Conservation (phyloP, 2,329 filamentous ascomycete genomes). For the Aureobasidium musti region DNA sequence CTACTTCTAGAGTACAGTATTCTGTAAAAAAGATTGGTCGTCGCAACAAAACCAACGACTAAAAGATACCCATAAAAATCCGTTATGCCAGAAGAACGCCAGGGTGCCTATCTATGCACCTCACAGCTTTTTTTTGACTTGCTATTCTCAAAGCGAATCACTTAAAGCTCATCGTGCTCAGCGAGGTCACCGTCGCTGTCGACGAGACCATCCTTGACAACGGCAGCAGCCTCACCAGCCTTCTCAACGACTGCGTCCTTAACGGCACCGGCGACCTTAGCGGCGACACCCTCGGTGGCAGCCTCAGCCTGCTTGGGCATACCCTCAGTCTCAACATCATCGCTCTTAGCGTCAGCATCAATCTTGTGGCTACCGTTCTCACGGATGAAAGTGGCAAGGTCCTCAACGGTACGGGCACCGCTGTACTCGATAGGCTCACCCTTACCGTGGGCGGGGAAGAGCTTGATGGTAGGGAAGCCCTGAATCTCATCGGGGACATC, state of each 20-base stretch:
- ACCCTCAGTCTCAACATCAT: constrained; percentile 53
- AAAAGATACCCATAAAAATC: constrained; percentile 19
- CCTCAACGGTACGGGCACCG: constrained; percentile 85
- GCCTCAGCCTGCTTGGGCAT: constrained; percentile 51
- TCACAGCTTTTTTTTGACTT: constrained; percentile 8
- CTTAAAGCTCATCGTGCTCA: constrained; percentile 74
- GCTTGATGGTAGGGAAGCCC: constrained; percentile 99
- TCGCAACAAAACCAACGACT: constrained; percentile 21
- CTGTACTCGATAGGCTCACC: constrained; percentile 79
- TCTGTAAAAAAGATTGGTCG: constrained; percentile 5
- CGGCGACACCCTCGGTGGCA: constrained; percentile 35
- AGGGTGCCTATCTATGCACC: neutral
- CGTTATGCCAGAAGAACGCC: constrained; percentile 10
- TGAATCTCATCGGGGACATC: constrained; percentile 96
- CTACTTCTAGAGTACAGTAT: constrained; percentile 19
- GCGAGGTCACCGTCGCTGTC: constrained; percentile 40
- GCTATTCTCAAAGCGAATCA: neutral
- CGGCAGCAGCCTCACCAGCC: constrained; percentile 40
- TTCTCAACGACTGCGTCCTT: constrained; percentile 34
- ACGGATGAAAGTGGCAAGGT: constrained; percentile 87
- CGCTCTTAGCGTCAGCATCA: constrained; percentile 59
- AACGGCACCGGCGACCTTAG: constrained; percentile 43
- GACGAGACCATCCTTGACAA: constrained; percentile 36
- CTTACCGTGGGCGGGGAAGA: constrained; percentile 91
- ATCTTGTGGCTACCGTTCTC: constrained; percentile 92